Base-by-base conservation (phyloP, 2,329 filamentous ascomycete species). In the Pseudogymnoascus sp. region DNA sequence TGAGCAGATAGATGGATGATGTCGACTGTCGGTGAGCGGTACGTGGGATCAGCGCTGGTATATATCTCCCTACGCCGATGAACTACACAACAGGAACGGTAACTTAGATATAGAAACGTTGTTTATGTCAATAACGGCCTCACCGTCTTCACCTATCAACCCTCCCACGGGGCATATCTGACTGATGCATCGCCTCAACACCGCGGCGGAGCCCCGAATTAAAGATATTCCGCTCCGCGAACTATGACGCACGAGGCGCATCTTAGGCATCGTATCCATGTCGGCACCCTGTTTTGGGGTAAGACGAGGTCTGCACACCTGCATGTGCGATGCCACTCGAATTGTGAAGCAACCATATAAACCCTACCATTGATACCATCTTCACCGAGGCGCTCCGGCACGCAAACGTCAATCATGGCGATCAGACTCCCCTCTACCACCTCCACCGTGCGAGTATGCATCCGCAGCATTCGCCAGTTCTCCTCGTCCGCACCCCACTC, bases 401-500 rank as follows among this genome's bases (percentile, higher is more conserved):
- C 28, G 28, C 28, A 56, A 21, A 7, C 50, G n/a, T 25, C 34
- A 14, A 60, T 42, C 34, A 60, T 60, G 59, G 12, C 59, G 36
- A 42, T 42, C 62, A 60, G 34, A 38, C n/a, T 63, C 42, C 38
- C 62, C 34, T 21, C 6, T 12, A 36, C 11, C 59, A 23, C 34
- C 31, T 11, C 34, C 59, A 60, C n/a, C 59, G 31, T 60, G 23
- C 59, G 34, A 25, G 34, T 31, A 16, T 38, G 59, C 59, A 38
- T 38, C 16, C 34, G 36, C 34, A 60, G 59, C 34, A 60, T 38
- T 38, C 59, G 59, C 34, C 37, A 31, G 23, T 64, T 62, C 42
- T 38, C 60, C 36, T 38, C 60, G 18, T 56, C 63, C 14, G 14
- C 59, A 42, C 64, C 65, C 8, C 65, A 67, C 10, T 64, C 66